Evolutionary conservation across 192 early-diverging fungal genomes (phyloP).

Genomic region (Dissophora globulifera): DNA sequence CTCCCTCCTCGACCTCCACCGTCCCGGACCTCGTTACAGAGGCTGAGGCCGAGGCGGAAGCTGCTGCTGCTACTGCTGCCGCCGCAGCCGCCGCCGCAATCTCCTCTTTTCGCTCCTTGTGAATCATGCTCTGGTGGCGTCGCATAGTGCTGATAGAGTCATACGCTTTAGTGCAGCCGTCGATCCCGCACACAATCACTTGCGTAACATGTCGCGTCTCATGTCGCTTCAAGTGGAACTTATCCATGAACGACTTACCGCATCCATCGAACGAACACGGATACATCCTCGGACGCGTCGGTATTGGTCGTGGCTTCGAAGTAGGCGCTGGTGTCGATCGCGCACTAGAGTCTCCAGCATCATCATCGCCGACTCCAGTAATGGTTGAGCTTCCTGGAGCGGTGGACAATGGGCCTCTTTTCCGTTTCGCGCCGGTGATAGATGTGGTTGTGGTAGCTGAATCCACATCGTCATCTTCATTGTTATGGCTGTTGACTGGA

Average conservation of each 20-base stretch:
- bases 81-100: slow-evolving; percentile 1
- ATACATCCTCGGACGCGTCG: slow-evolving; percentile 12
- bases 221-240: slow-evolving; percentile 48
- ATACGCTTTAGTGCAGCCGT: slow-evolving; percentile 51
- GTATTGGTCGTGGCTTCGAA: background rate
- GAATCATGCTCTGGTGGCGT: slow-evolving; percentile 50
- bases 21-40: too few relatives aligned
- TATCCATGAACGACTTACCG: slow-evolving; percentile 52
- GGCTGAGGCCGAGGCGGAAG: background rate
- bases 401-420: background rate
- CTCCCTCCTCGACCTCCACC: background rate
- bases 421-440: background rate
- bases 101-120: slow-evolving; percentile 28
- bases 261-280: slow-evolving; percentile 48
- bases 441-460: background rate
- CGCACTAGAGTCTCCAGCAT: slow-evolving; percentile 11
- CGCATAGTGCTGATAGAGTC: slow-evolving; percentile 49
- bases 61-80: background rate
- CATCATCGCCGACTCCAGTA: slow-evolving; percentile 4
- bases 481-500: background rate
- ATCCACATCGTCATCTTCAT: background rate
- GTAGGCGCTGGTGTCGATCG: slow-evolving; percentile 21
- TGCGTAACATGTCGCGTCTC: slow-evolving; percentile 46
- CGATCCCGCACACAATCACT: slow-evolving; percentile 47
- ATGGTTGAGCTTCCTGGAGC: too few relatives aligned